Conservation (phyloP, 108 stramenopile species). For the Mayamaea pseudoterrestris region DNA sequence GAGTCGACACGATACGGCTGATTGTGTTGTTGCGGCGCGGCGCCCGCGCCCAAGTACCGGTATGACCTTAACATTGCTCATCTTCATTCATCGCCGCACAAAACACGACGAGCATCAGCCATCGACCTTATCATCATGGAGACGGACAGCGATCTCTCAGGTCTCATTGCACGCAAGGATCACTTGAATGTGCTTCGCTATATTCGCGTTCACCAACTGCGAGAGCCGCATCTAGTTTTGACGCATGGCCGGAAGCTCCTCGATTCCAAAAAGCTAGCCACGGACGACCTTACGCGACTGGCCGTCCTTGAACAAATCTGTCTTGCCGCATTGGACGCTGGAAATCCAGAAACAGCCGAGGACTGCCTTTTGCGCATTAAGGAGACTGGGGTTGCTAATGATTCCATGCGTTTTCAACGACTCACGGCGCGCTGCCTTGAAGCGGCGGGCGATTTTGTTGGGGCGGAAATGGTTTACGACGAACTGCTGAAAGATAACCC, state of each 20-base stretch:
- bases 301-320: slow-evolving; percentile 62
- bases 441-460: slow-evolving; percentile 37
- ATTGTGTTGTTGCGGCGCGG: no score
- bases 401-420: slow-evolving; percentile 53
- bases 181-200: slow-evolving; percentile 61
- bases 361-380: slow-evolving; percentile 23
- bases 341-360: slow-evolving; percentile 32
- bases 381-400: slow-evolving; percentile 13
- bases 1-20: no score
- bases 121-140: no score
- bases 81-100: no score
- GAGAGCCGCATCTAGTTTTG: slow-evolving; percentile 48
- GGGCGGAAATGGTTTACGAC: slow-evolving; percentile 48
- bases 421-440: slow-evolving; percentile 62
- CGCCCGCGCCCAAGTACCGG: no score
- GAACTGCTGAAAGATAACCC: slow-evolving; percentile 54
- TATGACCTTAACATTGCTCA: no score
- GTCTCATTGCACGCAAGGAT: slow-evolving; percentile 44
- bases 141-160: slow-evolving; percentile 55
- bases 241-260: slow-evolving; percentile 40
- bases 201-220: slow-evolving; percentile 60
- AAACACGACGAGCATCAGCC: no score
- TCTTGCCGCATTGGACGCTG: slow-evolving; percentile 45
- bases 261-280: slow-evolving; percentile 11
- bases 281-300: slow-evolving; percentile 26